Percentiles rank a stretch among this genome's conserved stretches.
phyloP scores from a whole-genome alignment of 805 yeast species.

The Candida ponderosae region DNA sequence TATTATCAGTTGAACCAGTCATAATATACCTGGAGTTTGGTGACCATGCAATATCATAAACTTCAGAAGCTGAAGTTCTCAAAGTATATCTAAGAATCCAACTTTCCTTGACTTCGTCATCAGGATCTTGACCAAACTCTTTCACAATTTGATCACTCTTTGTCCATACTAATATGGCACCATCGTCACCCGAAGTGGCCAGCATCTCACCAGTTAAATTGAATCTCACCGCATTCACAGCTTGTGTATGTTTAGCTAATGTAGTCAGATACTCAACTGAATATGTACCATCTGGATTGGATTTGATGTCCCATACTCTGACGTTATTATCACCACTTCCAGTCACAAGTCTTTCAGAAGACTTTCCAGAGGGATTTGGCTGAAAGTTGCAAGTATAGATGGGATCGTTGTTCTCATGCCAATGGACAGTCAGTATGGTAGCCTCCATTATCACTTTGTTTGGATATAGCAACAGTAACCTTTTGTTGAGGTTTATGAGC shows the following conservation, averaged over 20 bases:
- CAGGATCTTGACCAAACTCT: conserved; percentile 46
- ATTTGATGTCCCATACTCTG: conserved; percentile 42
- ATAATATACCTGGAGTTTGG: conserved; percentile 71
- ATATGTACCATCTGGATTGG: conserved; percentile 19
- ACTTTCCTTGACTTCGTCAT: conserved; percentile 55
- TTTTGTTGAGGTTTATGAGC: no score
- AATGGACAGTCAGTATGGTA: conserved; percentile 49
- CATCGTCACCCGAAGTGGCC: conserved; percentile 96
- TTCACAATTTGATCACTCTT: conserved; percentile 42
- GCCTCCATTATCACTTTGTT: conserved; percentile 33
- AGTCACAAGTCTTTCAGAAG: conserved; percentile 57
- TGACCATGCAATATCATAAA: conserved; percentile 91
- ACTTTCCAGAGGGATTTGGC: conserved; percentile 23
- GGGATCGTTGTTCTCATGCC: conserved; percentile 74
- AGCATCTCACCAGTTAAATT: conserved; percentile 59
- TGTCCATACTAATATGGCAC: conserved; percentile 77
- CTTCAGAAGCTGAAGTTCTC: conserved; percentile 60
- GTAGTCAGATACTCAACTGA: conserved; percentile 74
- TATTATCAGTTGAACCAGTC: conserved; percentile 91
- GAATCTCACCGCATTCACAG: conserved; percentile 87
- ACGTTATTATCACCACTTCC: conserved; percentile 94
- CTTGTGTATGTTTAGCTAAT: conserved; percentile 82
- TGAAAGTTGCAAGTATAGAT: conserved; percentile 65
- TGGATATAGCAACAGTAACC: no score
- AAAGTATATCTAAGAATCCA: conserved; percentile 64